phyloP scores from a whole-genome alignment of 2,329 filamentous ascomycete genomes.

The Teratosphaeriaceae sp. region DNA sequence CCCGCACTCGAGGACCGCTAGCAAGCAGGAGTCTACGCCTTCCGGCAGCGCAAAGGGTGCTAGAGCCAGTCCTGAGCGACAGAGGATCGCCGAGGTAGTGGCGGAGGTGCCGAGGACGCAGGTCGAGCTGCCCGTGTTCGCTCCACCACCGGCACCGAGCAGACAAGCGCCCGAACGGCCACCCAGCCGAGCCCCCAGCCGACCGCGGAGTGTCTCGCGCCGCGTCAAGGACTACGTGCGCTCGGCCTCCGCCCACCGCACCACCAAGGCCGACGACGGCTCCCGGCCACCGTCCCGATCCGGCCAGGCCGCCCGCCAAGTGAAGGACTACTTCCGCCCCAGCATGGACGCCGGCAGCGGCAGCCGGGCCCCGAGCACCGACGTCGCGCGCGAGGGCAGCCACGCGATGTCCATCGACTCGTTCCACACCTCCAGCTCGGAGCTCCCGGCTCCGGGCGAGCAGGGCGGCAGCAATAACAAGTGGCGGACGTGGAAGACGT shows the following conservation, averaged over 20 bases:
- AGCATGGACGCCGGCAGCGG: conserved; percentile 16
- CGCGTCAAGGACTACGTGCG: conserved; percentile 1
- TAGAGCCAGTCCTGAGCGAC: background rate
- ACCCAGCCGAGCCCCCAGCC: conserved; percentile 21
- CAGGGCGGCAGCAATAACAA: conserved; percentile 2
- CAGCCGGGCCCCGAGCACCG: conserved; percentile 24
- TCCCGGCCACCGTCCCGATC: conserved; percentile 6
- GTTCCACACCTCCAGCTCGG: conserved; percentile 16
- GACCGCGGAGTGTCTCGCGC: conserved; percentile 1
- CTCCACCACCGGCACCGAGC: conserved; percentile 9
- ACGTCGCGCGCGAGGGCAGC: conserved; percentile 12
- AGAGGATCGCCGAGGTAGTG: background rate
- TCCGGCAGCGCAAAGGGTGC: background rate
- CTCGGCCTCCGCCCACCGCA: background rate
- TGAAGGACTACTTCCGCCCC: conserved; percentile 38
- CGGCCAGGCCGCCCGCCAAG: conserved; percentile 16
- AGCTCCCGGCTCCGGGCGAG: conserved; percentile 8
- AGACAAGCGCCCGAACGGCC: conserved; percentile 9
- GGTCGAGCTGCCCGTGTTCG: background rate
- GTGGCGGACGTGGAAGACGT: conserved; percentile 7
- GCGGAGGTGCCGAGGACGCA: background rate
- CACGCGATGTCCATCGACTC: conserved; percentile 24
- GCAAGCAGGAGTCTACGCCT: background rate
- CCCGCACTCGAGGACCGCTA: conserved; percentile 7
- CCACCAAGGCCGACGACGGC: background rate